Evolutionary conservation across 2,329 filamentous ascomycete species (phyloP), one percentile per base, ranked within the genome.

Genomic region (Exutisphaerella laricina): DNA sequence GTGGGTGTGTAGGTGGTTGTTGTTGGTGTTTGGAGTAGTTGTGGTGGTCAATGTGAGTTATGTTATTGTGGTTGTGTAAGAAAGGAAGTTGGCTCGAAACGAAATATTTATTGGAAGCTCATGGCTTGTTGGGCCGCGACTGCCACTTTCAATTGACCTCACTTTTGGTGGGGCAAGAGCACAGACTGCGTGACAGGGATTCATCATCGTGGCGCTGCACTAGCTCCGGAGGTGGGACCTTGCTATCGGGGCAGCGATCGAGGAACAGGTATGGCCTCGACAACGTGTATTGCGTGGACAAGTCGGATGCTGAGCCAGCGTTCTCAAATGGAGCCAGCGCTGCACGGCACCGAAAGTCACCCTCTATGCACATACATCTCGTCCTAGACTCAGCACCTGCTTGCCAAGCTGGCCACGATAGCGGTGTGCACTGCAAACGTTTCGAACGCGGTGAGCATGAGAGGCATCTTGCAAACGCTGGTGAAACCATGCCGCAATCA

Each of bases 181-280:
- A n/a, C 23, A 26, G 12, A 26, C 23, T 6, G 6, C 6, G 23
- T 26, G 23, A 7, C 23, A 26, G 6, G 6, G 23, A 6, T 12
- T 26, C 6, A 26, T 26, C 23, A 6, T 12, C 12, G 23, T 16
- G 8, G 35, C 25, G 37, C 23, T 31, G 20, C 14, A 39, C 36
- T 29, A 28, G 37, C 23, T n/a, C 20, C 23, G 26, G 7, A 20
- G 13, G 26, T 28, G 23, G 12, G n/a, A 9, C 25, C 29, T 31
- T 23, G 17, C 17, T 5, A 35, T 20, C 16, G 20, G n/a, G 33
- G 6, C 6, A 29, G 28, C 28, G 38, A 32, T 40, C 38, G 38
- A 40, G 38, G 38, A 40, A 40, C 38, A 40, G 38, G n/a, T n/a
- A n/a, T n/a, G n/a, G n/a, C n/a, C n/a, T n/a, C n/a, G 38, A 22